A percentile compares a stretch with the other conserved stretches of the same genome.
Evolutionary conservation across 768 basidiomycete species (phyloP).

Genomic region (Suillus tomentosus): DNA sequence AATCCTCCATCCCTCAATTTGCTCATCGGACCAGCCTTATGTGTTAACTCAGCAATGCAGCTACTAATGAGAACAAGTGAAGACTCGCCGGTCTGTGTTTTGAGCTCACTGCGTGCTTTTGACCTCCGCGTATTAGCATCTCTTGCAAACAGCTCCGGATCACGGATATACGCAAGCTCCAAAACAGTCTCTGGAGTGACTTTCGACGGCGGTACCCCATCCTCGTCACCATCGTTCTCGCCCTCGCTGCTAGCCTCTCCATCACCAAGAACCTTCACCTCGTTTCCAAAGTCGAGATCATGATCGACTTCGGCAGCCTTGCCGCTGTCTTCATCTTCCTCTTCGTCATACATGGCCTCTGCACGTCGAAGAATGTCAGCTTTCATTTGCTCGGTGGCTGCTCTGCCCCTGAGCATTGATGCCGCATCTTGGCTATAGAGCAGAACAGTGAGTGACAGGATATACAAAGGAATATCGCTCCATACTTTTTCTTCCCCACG

Average conservation of each 20-base stretch:
- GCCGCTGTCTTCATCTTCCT: slow-evolving; percentile 52
- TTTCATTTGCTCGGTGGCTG: slow-evolving; percentile 75
- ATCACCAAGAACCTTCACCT: slow-evolving; percentile 58
- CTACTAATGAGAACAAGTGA: slow-evolving; percentile 3
- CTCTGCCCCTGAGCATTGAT: slow-evolving; percentile 54
- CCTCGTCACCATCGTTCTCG: slow-evolving; percentile 34
- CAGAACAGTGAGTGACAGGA: slow-evolving; percentile 11
- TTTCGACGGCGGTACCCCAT: slow-evolving; percentile 18
- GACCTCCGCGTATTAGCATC: slow-evolving; percentile 72
- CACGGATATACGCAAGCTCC: slow-evolving; percentile 74
- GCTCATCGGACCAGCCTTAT: slow-evolving; percentile 75
- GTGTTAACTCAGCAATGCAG: slow-evolving; percentile 1
- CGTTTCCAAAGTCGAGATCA: slow-evolving; percentile 58
- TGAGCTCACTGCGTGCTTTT: slow-evolving; percentile 66
- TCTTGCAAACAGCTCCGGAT: slow-evolving; percentile 76
- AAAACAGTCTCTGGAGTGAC: slow-evolving; percentile 60
- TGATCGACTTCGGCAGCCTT: slow-evolving; percentile 36
- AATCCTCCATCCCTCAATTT: slow-evolving; percentile 90
- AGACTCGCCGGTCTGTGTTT: slow-evolving; percentile 61
- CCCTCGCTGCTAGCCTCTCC: slow-evolving; percentile 49
- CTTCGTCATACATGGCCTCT: slow-evolving; percentile 66
- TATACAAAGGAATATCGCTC: slow-evolving; percentile 12
- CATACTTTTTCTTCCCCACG: slow-evolving; percentile 68
- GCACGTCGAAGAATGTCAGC: slow-evolving; percentile 78
- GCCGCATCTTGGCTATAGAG: slow-evolving; percentile 45